Evolutionary conservation across 2,329 filamentous ascomycete genomes (phyloP).

Genomic region (Xylariaceae sp.): DNA sequence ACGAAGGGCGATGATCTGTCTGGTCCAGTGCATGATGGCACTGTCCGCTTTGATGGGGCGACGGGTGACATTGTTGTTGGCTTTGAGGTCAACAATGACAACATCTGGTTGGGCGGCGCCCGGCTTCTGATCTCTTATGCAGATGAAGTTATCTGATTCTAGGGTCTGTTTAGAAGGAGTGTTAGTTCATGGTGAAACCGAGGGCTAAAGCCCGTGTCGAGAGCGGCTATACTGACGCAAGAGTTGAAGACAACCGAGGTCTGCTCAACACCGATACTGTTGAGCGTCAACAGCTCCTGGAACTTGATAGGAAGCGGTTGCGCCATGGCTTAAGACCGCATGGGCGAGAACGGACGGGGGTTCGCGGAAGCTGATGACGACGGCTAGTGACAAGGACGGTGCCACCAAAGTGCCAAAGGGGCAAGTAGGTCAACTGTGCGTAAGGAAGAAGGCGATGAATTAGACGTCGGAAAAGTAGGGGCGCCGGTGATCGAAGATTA

Average conservation of each 20-base stretch:
- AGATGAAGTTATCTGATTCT: constrained; percentile 96
- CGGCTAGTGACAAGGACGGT: constrained; percentile 1
- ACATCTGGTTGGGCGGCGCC: constrained; percentile 84
- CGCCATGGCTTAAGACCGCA: constrained; percentile 47
- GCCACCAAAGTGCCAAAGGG: constrained; percentile 3
- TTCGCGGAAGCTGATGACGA: constrained; percentile 9
- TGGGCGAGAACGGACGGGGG: constrained; percentile 23
- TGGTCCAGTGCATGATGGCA: constrained; percentile 98
- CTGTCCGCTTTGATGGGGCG: constrained; percentile 98
- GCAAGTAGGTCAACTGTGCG: constrained; percentile 1
- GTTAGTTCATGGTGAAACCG: constrained; percentile 22
- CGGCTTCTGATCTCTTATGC: constrained; percentile 89
- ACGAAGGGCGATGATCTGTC: constrained; percentile 94
- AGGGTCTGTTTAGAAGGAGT: constrained; percentile 63
- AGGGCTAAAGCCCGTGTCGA: neutral
- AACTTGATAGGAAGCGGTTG: constrained; percentile 81
- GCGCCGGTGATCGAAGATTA: constrained; percentile 22
- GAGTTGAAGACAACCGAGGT: constrained; percentile 75
- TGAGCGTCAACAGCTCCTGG: constrained; percentile 76
- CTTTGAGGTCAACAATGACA: constrained; percentile 96
- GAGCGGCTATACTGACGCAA: constrained; percentile 52
- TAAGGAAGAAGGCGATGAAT: constrained; percentile 22
- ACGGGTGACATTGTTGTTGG: constrained; percentile 90
- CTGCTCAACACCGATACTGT: constrained; percentile 45
- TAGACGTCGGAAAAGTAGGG: constrained; percentile 22